Evolutionary conservation across 2,329 filamentous ascomycete species (phyloP).

Genomic region (Colletotrichum tabaci): DNA sequence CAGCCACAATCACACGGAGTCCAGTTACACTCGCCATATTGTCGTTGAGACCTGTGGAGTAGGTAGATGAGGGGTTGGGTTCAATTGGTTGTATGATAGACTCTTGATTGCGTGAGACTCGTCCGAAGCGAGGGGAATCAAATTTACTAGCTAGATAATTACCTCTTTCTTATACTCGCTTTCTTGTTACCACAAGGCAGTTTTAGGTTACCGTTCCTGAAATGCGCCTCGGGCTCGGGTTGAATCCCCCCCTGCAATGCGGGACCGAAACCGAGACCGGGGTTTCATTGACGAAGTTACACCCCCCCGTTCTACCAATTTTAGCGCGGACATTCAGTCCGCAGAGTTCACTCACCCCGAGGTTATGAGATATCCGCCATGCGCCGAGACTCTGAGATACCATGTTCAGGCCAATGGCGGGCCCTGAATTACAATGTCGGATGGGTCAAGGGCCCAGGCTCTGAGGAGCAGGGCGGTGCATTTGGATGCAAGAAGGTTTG

Average conservation of each 20-base stretch:
- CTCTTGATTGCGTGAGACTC: not conserved
- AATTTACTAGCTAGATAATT: not conserved
- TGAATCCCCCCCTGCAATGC: not conserved
- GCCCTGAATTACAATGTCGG: not conserved
- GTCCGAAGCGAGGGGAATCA: not conserved
- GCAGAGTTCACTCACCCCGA: not conserved
- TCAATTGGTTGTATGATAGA: not conserved
- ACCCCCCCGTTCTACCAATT: not conserved
- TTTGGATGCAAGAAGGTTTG: conserved; percentile 4
- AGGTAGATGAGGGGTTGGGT: not conserved
- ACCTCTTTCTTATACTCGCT: conserved; percentile 1
- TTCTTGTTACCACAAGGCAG: not conserved
- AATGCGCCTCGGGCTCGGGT: not conserved
- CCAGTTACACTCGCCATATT: conserved; percentile 21
- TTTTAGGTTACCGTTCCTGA: not conserved
- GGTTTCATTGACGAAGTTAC: conserved; percentile 3
- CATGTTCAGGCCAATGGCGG: not conserved
- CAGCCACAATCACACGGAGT: conserved; percentile 23
- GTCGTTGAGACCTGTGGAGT: not conserved
- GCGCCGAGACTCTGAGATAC: not conserved
- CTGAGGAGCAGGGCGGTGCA: not conserved
- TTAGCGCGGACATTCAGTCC: not conserved
- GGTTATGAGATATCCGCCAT: not conserved
- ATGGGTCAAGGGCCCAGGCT: not conserved
- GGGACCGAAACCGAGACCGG: conserved; percentile 31